phyloP scores from a whole-genome alignment of 495 filamentous ascomycete species.

The Bryoglossum gracile region DNA sequence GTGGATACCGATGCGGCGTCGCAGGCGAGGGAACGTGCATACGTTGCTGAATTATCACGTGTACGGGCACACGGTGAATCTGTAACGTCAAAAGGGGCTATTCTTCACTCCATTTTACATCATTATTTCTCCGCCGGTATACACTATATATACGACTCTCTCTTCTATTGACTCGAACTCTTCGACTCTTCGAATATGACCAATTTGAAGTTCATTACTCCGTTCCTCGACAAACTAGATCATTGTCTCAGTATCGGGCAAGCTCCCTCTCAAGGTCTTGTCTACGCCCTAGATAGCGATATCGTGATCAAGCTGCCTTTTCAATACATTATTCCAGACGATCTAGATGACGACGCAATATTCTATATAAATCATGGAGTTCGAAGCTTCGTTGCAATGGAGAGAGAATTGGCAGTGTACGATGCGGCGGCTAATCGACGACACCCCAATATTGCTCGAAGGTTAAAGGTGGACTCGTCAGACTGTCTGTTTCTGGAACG shows the following conservation, averaged over 20 bases:
- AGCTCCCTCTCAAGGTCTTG: conserved; percentile 12
- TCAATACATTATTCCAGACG: conserved; percentile 10
- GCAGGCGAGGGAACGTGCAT: neutral
- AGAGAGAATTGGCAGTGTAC: conserved; percentile 8
- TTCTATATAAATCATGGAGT: conserved; percentile 8
- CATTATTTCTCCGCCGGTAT: conserved; percentile 2
- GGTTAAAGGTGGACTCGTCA: conserved; percentile 7
- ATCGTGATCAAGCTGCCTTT: conserved; percentile 12
- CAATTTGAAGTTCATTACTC: conserved; percentile 11
- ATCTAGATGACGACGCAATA: conserved; percentile 7
- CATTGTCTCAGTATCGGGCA: conserved; percentile 9
- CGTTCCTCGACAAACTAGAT: conserved; percentile 11
- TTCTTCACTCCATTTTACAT: neutral
- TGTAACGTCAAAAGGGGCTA: neutral
- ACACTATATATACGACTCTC: conserved; percentile 1
- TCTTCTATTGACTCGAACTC: neutral
- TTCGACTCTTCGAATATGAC: conserved; percentile 7
- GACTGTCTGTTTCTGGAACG: conserved; percentile 5
- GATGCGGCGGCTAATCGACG: neutral
- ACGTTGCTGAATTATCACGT: neutral
- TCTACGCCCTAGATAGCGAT: conserved; percentile 8
- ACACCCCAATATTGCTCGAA: conserved; percentile 8
- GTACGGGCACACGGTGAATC: conserved; percentile 2
- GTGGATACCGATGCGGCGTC: too few relatives aligned
- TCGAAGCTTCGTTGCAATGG: conserved; percentile 7